These are phyloP conservation scores for Spergularia marina DNA, from an alignment of 148 eudicot genomes.

Conservation along the genomic window DNA sequence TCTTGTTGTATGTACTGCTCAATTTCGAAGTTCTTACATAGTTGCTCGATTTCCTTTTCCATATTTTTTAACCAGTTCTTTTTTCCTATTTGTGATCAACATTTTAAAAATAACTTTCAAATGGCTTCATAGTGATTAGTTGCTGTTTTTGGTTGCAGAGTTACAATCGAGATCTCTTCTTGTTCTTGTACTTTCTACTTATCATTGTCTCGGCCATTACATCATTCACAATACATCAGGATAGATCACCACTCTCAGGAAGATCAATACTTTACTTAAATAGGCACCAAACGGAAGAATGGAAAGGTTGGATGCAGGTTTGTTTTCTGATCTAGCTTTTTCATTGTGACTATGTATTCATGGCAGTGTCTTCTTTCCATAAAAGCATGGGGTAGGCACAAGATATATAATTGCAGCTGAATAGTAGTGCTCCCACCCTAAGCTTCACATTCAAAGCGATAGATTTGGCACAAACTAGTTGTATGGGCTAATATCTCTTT, in stretches of 20 bases:
- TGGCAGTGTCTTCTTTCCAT: neutral
- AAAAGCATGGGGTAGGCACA: neutral
- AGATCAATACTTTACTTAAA: constrained; percentile 78
- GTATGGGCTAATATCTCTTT: neutral
- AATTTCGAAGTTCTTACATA: neutral
- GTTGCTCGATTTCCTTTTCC: neutral
- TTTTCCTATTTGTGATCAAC: neutral
- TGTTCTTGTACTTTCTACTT: constrained; percentile 85
- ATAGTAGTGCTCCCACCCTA: too few relatives aligned
- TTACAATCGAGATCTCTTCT: constrained; percentile 89
- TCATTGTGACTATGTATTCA: neutral
- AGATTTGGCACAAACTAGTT: neutral
- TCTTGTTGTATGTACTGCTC: neutral
- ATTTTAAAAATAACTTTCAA: neutral
- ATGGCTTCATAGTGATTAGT: neutral
- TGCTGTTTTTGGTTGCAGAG: constrained; percentile 51
- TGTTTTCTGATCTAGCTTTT: constrained; percentile 12
- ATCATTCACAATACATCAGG: constrained; percentile 80
- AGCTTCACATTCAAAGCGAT: too few relatives aligned
- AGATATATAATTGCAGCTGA: too few relatives aligned
- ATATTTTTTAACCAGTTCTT: neutral
- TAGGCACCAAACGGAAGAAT: constrained; percentile 98
- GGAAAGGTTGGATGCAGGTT: constrained; percentile 99
- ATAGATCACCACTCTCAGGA: constrained; percentile 77
- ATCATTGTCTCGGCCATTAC: constrained; percentile 76